Conservation (phyloP, 2,329 filamentous ascomycete species). For the Stachybotrys chartarum region DNA sequence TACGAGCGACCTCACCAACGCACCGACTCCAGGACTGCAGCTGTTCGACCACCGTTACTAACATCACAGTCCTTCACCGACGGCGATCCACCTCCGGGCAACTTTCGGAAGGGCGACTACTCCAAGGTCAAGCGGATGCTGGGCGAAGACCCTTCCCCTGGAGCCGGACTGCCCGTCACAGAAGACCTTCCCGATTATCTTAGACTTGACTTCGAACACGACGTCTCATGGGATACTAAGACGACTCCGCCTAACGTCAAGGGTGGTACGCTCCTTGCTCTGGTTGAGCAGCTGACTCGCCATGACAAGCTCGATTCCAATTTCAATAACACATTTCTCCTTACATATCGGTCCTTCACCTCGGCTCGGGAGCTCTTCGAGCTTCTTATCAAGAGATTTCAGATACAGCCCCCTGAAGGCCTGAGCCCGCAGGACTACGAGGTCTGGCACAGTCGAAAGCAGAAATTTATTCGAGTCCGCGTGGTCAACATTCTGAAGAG, state of each 20-base stretch:
- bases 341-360: slow-evolving; percentile 95
- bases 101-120: slow-evolving; percentile 51
- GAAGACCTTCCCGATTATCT: slow-evolving; percentile 83
- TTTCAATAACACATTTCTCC: slow-evolving; percentile 95
- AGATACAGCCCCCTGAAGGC: slow-evolving; percentile 82
- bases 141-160: slow-evolving; percentile 54
- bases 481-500: slow-evolving; percentile 97
- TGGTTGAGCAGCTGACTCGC: slow-evolving; percentile 91
- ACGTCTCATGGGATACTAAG: slow-evolving; percentile 86
- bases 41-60: slow-evolving; percentile 38
- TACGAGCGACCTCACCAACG: slow-evolving; percentile 49
- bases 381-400: slow-evolving; percentile 84
- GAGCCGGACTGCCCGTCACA: slow-evolving; percentile 36
- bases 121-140: slow-evolving; percentile 61
- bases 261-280: slow-evolving; percentile 78
- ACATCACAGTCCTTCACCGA: slow-evolving; percentile 59
- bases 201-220: slow-evolving; percentile 77
- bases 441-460: slow-evolving; percentile 86
- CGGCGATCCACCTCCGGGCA: slow-evolving; percentile 43
- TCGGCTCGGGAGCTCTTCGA: slow-evolving; percentile 86
- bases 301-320: slow-evolving; percentile 92
- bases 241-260: slow-evolving; percentile 68
- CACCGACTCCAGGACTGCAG: slow-evolving; percentile 44
- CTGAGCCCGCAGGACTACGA: slow-evolving; percentile 71
- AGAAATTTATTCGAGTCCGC: slow-evolving; percentile 90